Evolutionary conservation across 2,329 filamentous ascomycete genomes (phyloP), one percentile per base, ranked within the genome.

Genomic region (Berkeleyomyces basicola): DNA sequence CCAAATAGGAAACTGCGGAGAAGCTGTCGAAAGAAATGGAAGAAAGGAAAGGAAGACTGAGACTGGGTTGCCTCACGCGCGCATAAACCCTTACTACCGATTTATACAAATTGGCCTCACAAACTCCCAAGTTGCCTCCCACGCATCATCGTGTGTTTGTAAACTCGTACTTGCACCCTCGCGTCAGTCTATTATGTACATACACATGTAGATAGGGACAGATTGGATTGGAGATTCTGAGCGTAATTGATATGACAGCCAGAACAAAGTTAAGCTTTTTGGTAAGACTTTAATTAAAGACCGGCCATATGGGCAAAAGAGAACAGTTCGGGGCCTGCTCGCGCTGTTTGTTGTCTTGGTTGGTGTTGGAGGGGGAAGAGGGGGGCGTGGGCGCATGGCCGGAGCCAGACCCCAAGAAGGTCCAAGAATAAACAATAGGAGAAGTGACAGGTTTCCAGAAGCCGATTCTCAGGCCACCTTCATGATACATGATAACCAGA

Each of bases 191-290:
- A 53, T 53, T 36, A 33, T 9, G 37, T 31, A 53, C 31, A 53
- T 53, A 53, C 33, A 23, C 23, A 23, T 23, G 23, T 23, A 23
- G 23, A 23, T 23, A 23, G 23, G 23, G 1, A 23, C 23, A 23
- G 10, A 33, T 14, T 33, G 11, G 47, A 31, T 2, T 36, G 47
- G 49, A 53, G 49, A 53, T 53, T 53, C 7, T 14, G 10, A 39
- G 49, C 37, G 49, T 53, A 53, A 53, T 53, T 53, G 49, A 53
- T 36, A 53, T 53, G 49, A 53, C 49, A 53, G 49, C 10, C 33
- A 53, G 31, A 53, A 53, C 49, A 53, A 53, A 53, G 33, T 53
- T 53, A 53, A 53, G 49, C 49, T 53, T 53, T 53, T 37, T 53
- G 31, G 49, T 53, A 7, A 53, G 49, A 53, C 14, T 31, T 53